Evolutionary conservation across 2,329 filamentous ascomycete species (phyloP).

Genomic region (Cryphonectria parasitica): DNA sequence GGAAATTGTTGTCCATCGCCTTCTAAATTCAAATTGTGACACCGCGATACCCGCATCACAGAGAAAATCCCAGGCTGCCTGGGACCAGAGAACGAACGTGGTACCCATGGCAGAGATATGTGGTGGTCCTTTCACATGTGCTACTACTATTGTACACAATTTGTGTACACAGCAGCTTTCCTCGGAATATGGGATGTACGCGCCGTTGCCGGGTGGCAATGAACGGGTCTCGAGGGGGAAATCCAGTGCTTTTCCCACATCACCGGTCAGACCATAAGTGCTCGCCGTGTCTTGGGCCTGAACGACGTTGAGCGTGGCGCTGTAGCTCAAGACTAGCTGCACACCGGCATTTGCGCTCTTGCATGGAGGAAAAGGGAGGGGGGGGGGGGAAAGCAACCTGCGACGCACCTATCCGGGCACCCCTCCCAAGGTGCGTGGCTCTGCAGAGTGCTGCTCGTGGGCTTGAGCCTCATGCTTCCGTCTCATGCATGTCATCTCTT

Average conservation of each 20-base stretch:
- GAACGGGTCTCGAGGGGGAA: not conserved
- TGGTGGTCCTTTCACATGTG: not conserved
- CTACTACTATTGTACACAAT: not conserved
- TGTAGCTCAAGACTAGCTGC: constrained; percentile 2
- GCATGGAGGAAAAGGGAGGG: not conserved
- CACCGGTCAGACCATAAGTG: not conserved
- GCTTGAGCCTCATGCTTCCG: constrained; percentile 40
- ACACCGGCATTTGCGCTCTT: constrained; percentile 15
- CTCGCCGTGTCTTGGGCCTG: not conserved
- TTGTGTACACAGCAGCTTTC: not conserved
- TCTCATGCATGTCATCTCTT: constrained; percentile 38
- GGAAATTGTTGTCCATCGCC: not conserved
- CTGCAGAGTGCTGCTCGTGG: constrained; percentile 29
- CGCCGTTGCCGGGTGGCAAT: not conserved
- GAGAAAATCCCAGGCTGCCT: not conserved
- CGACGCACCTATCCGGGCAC: constrained; percentile 17
- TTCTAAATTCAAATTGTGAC: not conserved
- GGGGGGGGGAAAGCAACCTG: not conserved
- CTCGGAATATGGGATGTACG: not conserved
- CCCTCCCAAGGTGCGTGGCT: constrained; percentile 15
- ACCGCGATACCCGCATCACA: not conserved
- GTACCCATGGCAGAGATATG: not conserved
- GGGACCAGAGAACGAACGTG: not conserved
- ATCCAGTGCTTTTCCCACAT: not conserved
- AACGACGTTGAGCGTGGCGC: constrained; percentile 10